Evolutionary conservation across 805 yeast species (phyloP).

Genomic region (Candida alai): DNA sequence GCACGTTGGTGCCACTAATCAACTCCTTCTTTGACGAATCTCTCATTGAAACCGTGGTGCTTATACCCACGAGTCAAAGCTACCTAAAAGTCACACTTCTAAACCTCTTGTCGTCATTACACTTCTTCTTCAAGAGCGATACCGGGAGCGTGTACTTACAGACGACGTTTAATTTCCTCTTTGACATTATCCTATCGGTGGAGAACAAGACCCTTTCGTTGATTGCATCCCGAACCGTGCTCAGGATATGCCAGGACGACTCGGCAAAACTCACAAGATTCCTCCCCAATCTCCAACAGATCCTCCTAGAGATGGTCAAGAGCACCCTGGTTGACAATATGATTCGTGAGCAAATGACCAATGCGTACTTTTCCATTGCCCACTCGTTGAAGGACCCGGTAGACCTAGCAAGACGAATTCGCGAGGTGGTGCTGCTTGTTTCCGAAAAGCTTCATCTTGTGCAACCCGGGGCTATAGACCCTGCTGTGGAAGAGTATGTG

Average conservation of each 20-base stretch:
- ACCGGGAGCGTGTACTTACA: constrained; percentile 45
- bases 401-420: constrained; percentile 17
- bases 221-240: constrained; percentile 48
- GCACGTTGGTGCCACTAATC: constrained; percentile 21
- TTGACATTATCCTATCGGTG: constrained; percentile 31
- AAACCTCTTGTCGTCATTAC: constrained; percentile 54
- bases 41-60: constrained; percentile 18
- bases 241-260: constrained; percentile 55
- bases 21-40: constrained; percentile 20
- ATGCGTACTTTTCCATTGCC: constrained; percentile 60
- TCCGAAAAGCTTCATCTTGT: constrained; percentile 10
- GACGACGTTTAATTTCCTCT: constrained; percentile 52
- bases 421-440: constrained; percentile 6
- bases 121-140: constrained; percentile 51
- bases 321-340: constrained; percentile 37
- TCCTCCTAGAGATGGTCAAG: constrained; percentile 46
- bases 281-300: constrained; percentile 46
- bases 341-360: constrained; percentile 56
- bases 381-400: constrained; percentile 49
- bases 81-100: constrained; percentile 10
- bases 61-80: constrained; percentile 4
- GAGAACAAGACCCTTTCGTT: constrained; percentile 21
- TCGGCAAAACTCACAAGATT: constrained; percentile 37
- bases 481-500: constrained; percentile 44
- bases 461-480: no score